Evolutionary conservation across 305 asterid genomes (phyloP).

Genomic region (Solanum hybrid): DNA sequence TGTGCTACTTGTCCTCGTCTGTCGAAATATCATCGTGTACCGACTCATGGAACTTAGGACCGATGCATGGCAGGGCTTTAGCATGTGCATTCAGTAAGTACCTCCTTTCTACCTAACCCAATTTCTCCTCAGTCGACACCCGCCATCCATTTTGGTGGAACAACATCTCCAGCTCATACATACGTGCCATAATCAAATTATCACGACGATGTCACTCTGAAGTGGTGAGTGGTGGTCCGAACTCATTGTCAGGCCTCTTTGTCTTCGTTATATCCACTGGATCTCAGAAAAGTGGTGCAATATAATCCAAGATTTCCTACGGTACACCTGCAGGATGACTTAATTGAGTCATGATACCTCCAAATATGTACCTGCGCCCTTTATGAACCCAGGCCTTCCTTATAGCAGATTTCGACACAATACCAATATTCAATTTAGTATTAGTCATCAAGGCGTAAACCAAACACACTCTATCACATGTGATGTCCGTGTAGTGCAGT

Average conservation of each 20-base stretch:
- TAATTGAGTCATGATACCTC: background rate
- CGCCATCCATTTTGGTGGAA: background rate
- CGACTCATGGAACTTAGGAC: background rate
- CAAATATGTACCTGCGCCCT: background rate
- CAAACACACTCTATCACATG: background rate
- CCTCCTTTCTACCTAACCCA: background rate
- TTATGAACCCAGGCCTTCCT: background rate
- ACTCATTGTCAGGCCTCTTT: background rate
- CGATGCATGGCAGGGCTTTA: background rate
- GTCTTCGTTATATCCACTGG: background rate
- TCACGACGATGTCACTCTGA: accelerated
- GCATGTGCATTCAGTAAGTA: background rate
- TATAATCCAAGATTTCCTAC: background rate
- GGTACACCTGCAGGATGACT: background rate
- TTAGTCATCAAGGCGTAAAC: background rate
- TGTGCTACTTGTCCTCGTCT: background rate
- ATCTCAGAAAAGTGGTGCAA: background rate
- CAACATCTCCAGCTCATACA: background rate
- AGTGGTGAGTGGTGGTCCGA: background rate
- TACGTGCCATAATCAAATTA: background rate
- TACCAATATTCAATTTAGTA: no score
- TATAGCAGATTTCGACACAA: background rate
- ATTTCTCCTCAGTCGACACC: background rate
- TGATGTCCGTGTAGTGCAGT: background rate
- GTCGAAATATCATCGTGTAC: background rate